Evolutionary conservation across 768 basidiomycete species (phyloP), one percentile per base, ranked within the genome.

Genomic region (Lactarius sanguifluus): DNA sequence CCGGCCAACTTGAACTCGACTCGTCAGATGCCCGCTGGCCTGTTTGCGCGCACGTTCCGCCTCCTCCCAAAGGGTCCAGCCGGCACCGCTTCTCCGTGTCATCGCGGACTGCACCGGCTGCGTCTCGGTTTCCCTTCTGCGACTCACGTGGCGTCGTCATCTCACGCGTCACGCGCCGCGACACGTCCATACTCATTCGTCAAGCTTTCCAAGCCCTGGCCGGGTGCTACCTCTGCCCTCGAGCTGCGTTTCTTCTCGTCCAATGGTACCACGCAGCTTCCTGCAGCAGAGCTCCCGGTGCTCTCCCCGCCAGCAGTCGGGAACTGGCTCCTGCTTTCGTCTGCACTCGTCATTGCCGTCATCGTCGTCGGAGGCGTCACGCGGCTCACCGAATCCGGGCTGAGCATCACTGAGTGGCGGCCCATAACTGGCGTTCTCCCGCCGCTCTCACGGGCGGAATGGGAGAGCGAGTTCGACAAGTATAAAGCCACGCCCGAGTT

Each of bases 381-480:
- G 2, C 90, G 97, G 52, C 84, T 99, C 66, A 99, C 97, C 1
- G 97, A 99, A 77, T 96, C 94, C 18, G 97, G 97, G 16, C 80
- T 99, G 66, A 96, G 94, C 75, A 99, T 99, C 76, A 97, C 95
- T 28, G 97, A 99, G 82, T 99, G 97, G 97, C 83, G 85, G 60
- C 95, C 96, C 15, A 86, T 98, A 62, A 89, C 92, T 30, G 97
- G 97, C 18, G 80, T 93, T 59, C 74, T 95, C 20, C 96, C 96
- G 20, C 97, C 97, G 0, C 77, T 94, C 43, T 85, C 85, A 1
- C 76, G 81, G 28, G 85, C 79, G 9, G 86, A 92, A 58, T 99
- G 97, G 97, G 80, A 85, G 68, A 80, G 77, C 30, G 96, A 98
- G 74, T 98, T 98, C 75, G 85, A 88, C 41, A 98, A 98, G 79